phyloP scores from a whole-genome alignment of 805 yeast species.

The Kurtzmaniella fragi region DNA sequence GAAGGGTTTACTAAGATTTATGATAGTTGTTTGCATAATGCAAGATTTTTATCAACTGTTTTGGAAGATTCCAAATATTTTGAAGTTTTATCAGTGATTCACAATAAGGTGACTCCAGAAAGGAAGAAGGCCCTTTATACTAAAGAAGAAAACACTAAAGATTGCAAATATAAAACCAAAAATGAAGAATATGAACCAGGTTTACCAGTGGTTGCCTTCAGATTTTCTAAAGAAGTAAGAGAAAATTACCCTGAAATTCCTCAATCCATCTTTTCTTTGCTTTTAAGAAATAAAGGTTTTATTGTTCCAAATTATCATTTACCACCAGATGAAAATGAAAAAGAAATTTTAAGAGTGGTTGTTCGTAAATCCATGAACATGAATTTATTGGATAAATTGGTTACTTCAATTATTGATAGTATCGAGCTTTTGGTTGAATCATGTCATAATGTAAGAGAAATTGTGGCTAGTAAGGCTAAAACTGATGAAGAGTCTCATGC shows the following conservation, averaged over 20 bases:
- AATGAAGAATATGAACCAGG: conserved; percentile 63
- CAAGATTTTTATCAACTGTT: conserved; percentile 60
- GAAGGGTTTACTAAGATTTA: conserved; percentile 68
- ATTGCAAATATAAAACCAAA: background rate
- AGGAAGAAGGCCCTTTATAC: conserved; percentile 15
- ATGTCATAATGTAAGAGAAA: conserved; percentile 33
- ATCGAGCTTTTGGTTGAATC: conserved; percentile 50
- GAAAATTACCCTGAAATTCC: conserved; percentile 73
- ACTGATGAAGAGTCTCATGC: conserved; percentile 21
- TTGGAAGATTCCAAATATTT: conserved; percentile 63
- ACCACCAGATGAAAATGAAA: conserved; percentile 53
- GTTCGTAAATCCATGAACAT: conserved; percentile 67
- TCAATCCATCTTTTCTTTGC: conserved; percentile 65
- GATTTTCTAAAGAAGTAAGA: conserved; percentile 55
- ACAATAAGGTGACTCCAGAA: conserved; percentile 43
- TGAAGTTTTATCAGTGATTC: conserved; percentile 74
- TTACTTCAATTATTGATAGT: conserved; percentile 53
- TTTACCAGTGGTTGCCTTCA: conserved; percentile 86
- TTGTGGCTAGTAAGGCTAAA: conserved; percentile 10
- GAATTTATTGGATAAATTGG: conserved; percentile 54
- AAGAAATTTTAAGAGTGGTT: conserved; percentile 80
- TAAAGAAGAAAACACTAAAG: conserved; percentile 4
- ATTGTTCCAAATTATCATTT: conserved; percentile 86
- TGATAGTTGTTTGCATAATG: conserved; percentile 60
- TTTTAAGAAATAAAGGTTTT: conserved; percentile 77